Evolutionary conservation across 345 rosid genomes (phyloP).

Genomic region (Atalantia buxifolia): DNA sequence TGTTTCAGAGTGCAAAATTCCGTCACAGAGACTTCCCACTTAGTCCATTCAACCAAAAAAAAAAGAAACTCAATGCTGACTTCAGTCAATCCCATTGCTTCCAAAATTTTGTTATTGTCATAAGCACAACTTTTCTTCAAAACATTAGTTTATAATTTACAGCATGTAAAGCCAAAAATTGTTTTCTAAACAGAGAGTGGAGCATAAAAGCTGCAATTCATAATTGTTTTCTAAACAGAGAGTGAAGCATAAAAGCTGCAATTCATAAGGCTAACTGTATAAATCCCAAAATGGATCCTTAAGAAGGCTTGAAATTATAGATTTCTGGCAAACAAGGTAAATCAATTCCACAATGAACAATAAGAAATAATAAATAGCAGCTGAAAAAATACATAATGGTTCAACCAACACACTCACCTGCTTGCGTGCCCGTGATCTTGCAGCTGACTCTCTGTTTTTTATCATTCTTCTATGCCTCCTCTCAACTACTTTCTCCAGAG

Average conservation of each 20-base stretch:
- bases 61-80: too few species aligned
- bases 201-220: not conserved
- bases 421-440: constrained; percentile 96
- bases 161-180: not conserved
- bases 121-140: not conserved
- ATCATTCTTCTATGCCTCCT: constrained; percentile 99
- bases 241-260: not conserved
- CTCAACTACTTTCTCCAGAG: constrained; percentile 86
- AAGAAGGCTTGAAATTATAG: not conserved
- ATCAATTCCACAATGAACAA: not conserved
- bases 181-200: not conserved
- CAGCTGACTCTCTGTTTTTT: constrained; percentile 96
- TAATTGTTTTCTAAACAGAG: not conserved
- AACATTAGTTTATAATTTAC: not conserved
- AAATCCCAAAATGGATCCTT: too few species aligned
- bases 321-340: not conserved
- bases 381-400: not conserved
- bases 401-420: constrained; percentile 55
- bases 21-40: not conserved
- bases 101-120: not conserved
- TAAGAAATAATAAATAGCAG: not conserved
- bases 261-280: not conserved
- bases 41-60: too few species aligned
- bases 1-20: constrained; percentile 4
- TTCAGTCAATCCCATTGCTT: not conserved